These are phyloP conservation scores for Morella rubra DNA, from an alignment of 306 rosid genomes.

Conservation along the genomic window DNA sequence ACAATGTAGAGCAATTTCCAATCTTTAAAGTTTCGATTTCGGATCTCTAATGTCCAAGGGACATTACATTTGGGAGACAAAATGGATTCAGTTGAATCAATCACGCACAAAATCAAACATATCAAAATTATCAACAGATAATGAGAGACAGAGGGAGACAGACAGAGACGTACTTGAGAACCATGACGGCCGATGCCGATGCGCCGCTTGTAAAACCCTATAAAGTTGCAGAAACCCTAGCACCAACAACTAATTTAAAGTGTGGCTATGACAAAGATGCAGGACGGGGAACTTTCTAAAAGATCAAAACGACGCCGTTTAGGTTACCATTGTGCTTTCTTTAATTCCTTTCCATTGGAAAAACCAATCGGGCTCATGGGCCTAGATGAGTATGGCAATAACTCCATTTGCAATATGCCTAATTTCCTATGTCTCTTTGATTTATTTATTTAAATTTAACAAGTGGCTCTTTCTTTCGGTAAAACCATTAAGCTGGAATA, in stretches of 20 bases:
- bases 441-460: no score
- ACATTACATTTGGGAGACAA: not conserved
- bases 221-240: slow-evolving; percentile 21
- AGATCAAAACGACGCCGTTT: not conserved
- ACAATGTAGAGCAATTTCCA: not conserved
- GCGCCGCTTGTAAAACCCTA: slow-evolving; percentile 8
- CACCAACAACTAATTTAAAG: not conserved
- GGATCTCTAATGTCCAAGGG: not conserved
- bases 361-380: no score
- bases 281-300: not conserved
- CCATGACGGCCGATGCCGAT: slow-evolving; percentile 22
- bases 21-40: not conserved
- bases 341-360: no score
- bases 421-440: no score
- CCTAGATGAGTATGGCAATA: no score
- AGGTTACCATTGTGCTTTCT: no score
- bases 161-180: slow-evolving; percentile 32
- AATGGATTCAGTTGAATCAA: not conserved
- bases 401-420: no score
- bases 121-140: no score
- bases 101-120: not conserved
- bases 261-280: not conserved
- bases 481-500: no score
- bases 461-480: no score
- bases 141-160: not conserved